These are phyloP conservation scores for Purshia tridentata DNA, from an alignment of 306 rosid genomes.

Conservation along the genomic window DNA sequence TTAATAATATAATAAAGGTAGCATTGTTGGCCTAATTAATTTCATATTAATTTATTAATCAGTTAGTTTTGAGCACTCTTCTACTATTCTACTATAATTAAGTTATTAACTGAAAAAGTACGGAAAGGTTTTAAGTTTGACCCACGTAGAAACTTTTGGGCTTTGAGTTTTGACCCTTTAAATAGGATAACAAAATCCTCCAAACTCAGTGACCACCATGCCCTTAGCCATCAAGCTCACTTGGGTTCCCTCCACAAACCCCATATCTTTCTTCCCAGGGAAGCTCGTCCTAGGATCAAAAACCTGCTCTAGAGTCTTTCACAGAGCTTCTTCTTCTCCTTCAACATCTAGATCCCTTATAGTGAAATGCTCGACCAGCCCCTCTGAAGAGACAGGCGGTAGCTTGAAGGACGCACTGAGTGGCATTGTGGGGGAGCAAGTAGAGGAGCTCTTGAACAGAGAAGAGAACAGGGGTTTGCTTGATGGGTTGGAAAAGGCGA, in stretches of 20 bases:
- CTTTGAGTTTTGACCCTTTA: too few species aligned
- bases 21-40: too few species aligned
- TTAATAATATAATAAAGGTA: too few species aligned
- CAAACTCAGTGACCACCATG: constrained; percentile 24
- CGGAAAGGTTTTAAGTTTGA: too few species aligned
- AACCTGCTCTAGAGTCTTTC: constrained; percentile 11
- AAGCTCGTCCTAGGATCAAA: constrained; percentile 17
- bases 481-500: constrained; percentile 73
- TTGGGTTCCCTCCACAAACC: constrained; percentile 33
- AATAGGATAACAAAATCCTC: constrained; percentile 22
- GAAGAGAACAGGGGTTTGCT: constrained; percentile 68
- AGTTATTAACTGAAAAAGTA: too few species aligned
- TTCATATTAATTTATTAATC: too few species aligned
- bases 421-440: constrained; percentile 52
- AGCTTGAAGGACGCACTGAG: constrained; percentile 47
- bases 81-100: too few species aligned
- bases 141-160: too few species aligned
- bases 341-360: constrained; percentile 23
- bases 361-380: constrained; percentile 34
- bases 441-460: constrained; percentile 53
- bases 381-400: constrained; percentile 24
- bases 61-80: too few species aligned
- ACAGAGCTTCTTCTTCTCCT: constrained; percentile 13
- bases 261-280: constrained; percentile 20
- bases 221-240: constrained; percentile 29